Base-by-base conservation (phyloP, 2,329 filamentous ascomycete genomes). In the Cercospora sojina region DNA sequence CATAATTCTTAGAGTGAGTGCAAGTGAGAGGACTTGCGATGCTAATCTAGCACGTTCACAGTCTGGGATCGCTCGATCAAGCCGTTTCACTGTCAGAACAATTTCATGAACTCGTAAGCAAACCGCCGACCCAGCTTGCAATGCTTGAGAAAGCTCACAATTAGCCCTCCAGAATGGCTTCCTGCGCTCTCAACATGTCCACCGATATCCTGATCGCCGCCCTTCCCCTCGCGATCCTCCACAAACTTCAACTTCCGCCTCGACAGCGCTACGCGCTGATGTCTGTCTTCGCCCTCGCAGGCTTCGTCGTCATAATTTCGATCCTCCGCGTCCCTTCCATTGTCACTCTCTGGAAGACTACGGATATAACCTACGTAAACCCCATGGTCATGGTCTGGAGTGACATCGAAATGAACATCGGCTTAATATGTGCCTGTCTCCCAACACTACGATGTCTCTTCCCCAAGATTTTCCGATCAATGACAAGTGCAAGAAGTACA, bases 361-460 rank as follows among this genome's bases (percentile, higher is more conserved):
- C 64, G 5, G 76, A 77, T 55, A 63, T 72, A 0, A 74, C 69
- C 51, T 76, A 71, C 64, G 64, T 73, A 62, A 76, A 77, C 55
- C 71, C 72, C 9, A 73, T 74, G 27, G 71, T 73, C 2, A 74
- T 74, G 20, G 72, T 77, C 23, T 79, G 77, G 77, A 75, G 73
- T 18, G 64, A 63, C 2, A 47, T 78, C 12, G 78, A 80, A 68
- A 69, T 75, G 61, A 78, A 78, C 62, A 71, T 74, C 23, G 75
- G 72, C 18, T 76, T 79, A 20, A 71, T 78, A n/a, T 78, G 74
- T 65, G 76, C 75, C 8, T 79, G 74, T 58, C 70, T 79, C 9
- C 78, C 77, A 7, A 77, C 77, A 16, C 68, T 77, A 32, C 79
- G 49, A 65, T 74, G 23, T 73, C 71, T 76, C 64, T 74, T 80